Evolutionary conservation across 139 green algal species (phyloP), one percentile per base, ranked within the genome.

Genomic region (Zygnema circumcarinatum): DNA sequence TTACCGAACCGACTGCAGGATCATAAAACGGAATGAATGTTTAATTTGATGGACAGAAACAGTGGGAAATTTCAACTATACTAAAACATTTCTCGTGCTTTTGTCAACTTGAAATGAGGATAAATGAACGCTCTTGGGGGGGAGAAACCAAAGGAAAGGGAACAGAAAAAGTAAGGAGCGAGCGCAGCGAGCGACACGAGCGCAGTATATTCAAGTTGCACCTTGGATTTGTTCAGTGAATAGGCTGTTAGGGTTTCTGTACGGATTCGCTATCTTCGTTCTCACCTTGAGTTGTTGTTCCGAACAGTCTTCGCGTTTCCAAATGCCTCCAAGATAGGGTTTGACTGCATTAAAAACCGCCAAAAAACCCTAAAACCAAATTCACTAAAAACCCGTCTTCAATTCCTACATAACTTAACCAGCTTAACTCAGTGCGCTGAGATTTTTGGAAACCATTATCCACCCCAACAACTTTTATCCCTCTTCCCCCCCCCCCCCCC

Each of bases 1-100:
- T 99, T 99, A 21, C 97, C 97, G 87, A 99, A 99, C 32, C 97
- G 94, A 1, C 93, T 97, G 85, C 32, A 25, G 16, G 16, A n/a
- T n/a, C n/a, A n/a, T n/a, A n/a, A n/a, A n/a, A n/a, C n/a, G n/a
- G n/a, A n/a, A n/a, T n/a, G n/a, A n/a, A n/a, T n/a, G n/a, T n/a
- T n/a, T n/a, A n/a, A n/a, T n/a, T n/a, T n/a, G n/a, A n/a, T n/a
- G n/a, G n/a, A n/a, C n/a, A n/a, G n/a, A n/a, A n/a, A n/a, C n/a
- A n/a, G n/a, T n/a, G n/a, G n/a, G n/a, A n/a, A n/a, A n/a, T n/a
- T n/a, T n/a, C n/a, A n/a, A n/a, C n/a, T n/a, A n/a, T n/a, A n/a
- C n/a, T n/a, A n/a, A n/a, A n/a, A n/a, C n/a, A n/a, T n/a, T n/a
- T n/a, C n/a, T n/a, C n/a, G n/a, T n/a, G n/a, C n/a, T n/a, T n/a